Base-by-base conservation (phyloP, 225 moss, liverwort and hornwort genomes). In the Physcomitrellopsis africana region DNA sequence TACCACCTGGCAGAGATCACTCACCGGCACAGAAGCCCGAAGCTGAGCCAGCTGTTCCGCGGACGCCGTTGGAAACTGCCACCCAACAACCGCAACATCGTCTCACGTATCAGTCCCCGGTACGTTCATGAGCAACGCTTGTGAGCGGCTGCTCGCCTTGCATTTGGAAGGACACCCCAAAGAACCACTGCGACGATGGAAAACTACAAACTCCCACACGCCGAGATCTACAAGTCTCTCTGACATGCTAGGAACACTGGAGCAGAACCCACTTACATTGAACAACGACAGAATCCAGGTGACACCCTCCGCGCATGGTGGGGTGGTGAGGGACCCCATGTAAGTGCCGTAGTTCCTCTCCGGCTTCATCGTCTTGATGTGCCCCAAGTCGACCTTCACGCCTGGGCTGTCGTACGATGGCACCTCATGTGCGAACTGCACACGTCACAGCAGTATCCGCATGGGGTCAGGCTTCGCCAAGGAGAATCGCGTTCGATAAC, bases 281-380 rank as follows among this genome's bases (percentile, higher is more conserved):
- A 51, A 67, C 59, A 67, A 46, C 75, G 72, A 72, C 51, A 72
- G 0, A 7, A 44, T 72, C 72, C 67, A 72, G 14, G 67, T 79
- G 9, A 79, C 71, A 65, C 58, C 58, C 55, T 78, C 71, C 2
- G 37, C 11, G 56, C 72, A 72, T 1, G 51, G 67, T 51, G 67
- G 72, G 24, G 60, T 72, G 3, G 72, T 78, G 51, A 76, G 76
- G n/a, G 76, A 78, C 42, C 72, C 78, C 72, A 67, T 51, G 60
- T 72, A 78, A 59, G 42, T 15, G 19, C 72, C 72, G 42, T 79
- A 79, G 44, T 67, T 60, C 1, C 11, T 43, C 9, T 67, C 51
- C 72, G 44, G 9, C 67, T 60, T 72, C 18, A 42, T 1, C 7
- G 67, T 60, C 7, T 45, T 0, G 15, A 67, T 73, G 14, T 59